These are phyloP conservation scores for Claviceps digitariae DNA, from an alignment of 2,329 filamentous ascomycete genomes.

Conservation along the genomic window DNA sequence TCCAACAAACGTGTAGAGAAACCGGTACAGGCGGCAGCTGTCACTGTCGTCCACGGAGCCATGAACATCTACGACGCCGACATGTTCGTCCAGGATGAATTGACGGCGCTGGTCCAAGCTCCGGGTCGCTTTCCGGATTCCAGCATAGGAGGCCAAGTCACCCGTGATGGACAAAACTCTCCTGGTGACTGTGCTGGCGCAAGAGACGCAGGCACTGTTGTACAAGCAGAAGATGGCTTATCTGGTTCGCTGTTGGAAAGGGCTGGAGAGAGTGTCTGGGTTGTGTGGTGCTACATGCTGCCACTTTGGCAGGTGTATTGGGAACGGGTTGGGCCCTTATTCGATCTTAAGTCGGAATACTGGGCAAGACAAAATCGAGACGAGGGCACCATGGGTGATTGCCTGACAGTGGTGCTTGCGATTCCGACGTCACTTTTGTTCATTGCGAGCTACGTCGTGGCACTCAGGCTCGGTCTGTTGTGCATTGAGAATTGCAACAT, in stretches of 20 bases:
- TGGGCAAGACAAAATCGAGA: conserved; percentile 16
- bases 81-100: conserved; percentile 3
- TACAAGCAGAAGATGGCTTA: not conserved
- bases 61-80: not conserved
- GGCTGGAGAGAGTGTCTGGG: not conserved
- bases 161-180: conserved; percentile 10
- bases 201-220: not conserved
- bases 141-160: conserved; percentile 16
- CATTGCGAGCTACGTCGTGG: conserved; percentile 13
- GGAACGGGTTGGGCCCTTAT: conserved; percentile 24
- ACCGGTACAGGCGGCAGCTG: not conserved
- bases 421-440: conserved; percentile 14
- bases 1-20: not conserved
- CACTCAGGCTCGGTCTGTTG: conserved; percentile 12
- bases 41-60: not conserved
- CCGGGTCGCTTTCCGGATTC: conserved; percentile 17
- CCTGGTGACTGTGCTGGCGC: conserved; percentile 5
- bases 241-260: not conserved
- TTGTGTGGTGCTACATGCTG: conserved; percentile 5
- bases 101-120: conserved; percentile 7
- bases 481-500: conserved; percentile 8
- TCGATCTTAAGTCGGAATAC: conserved; percentile 23
- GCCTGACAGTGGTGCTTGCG: conserved; percentile 13
- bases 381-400: conserved; percentile 13
- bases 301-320: conserved; percentile 18